Evolutionary conservation across 306 rosid species (phyloP).

Genomic region (Sophora flavescens): DNA sequence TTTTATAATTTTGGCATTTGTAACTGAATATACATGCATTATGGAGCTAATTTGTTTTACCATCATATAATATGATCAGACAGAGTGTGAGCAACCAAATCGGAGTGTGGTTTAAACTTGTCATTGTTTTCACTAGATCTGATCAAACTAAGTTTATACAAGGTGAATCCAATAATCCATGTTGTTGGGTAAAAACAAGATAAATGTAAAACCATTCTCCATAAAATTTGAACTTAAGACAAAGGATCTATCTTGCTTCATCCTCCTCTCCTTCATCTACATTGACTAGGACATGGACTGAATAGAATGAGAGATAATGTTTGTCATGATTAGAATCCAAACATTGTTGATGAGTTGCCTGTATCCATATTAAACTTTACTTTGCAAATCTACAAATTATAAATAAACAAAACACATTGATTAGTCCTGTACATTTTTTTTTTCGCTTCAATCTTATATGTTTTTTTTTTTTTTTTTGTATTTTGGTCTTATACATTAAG

Average conservation of each 20-base stretch:
- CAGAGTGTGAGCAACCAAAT: not conserved
- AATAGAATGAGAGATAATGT: not conserved
- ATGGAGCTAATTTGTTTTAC: not conserved
- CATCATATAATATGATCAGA: conserved; percentile 5
- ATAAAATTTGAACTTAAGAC: not conserved
- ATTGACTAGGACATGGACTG: not conserved
- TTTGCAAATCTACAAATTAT: no score
- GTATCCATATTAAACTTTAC: not conserved
- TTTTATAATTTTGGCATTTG: conserved; percentile 3
- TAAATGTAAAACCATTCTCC: no score
- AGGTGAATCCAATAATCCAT: not conserved
- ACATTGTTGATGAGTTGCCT: conserved; percentile 8
- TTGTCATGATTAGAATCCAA: not conserved
- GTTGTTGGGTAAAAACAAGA: not conserved
- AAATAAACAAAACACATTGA: no score
- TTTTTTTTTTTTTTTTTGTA: no score
- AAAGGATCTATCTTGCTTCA: conserved; percentile 12
- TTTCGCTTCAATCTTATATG: no score
- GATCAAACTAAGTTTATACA: not conserved
- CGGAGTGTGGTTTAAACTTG: not conserved
- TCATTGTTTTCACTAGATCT: not conserved
- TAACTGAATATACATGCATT: not conserved
- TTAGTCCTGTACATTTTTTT: no score
- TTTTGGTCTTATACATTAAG: no score
- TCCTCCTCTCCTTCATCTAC: not conserved